Evolutionary conservation across 1,139 yeast species (phyloP).

Genomic region (Ashbya aceris): DNA sequence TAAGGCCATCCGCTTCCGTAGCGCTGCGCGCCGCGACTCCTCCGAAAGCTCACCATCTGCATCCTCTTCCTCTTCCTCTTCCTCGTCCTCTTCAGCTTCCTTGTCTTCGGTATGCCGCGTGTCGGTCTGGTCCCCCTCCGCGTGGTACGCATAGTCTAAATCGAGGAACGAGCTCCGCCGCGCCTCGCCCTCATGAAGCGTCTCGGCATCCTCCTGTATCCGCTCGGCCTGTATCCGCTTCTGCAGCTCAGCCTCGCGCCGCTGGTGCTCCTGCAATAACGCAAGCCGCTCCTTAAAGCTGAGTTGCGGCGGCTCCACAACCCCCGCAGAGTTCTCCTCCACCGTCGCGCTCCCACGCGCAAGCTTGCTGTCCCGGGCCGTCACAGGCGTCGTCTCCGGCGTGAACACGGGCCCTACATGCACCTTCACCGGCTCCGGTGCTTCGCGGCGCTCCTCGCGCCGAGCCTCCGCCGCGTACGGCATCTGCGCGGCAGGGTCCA

Average conservation of each 20-base stretch:
- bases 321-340: neutral
- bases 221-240: slow-evolving; percentile 28
- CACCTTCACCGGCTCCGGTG: neutral
- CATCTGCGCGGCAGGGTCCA: slow-evolving; percentile 4
- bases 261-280: slow-evolving; percentile 69
- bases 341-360: slow-evolving; percentile 1
- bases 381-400: neutral
- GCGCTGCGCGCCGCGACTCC: slow-evolving; percentile 64
- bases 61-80: slow-evolving; percentile 13
- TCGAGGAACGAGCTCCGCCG: neutral
- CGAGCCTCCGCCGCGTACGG: neutral
- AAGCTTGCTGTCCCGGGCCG: neutral
- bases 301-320: slow-evolving; percentile 28
- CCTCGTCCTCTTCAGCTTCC: slow-evolving; percentile 7
- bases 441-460: neutral
- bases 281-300: slow-evolving; percentile 84
- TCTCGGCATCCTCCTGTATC: slow-evolving; percentile 55
- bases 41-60: slow-evolving; percentile 5
- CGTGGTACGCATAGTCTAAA: neutral
- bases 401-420: neutral
- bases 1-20: slow-evolving; percentile 93
- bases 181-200: neutral
- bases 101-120: neutral
- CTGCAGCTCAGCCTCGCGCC: slow-evolving; percentile 13
- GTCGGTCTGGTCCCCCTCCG: slow-evolving; percentile 4